Percentiles rank a stretch among this genome's conserved stretches.
These are phyloP conservation scores for Symbiodinium pilosum DNA, from an alignment of 73 alveolate species.

Conservation along the genomic window DNA sequence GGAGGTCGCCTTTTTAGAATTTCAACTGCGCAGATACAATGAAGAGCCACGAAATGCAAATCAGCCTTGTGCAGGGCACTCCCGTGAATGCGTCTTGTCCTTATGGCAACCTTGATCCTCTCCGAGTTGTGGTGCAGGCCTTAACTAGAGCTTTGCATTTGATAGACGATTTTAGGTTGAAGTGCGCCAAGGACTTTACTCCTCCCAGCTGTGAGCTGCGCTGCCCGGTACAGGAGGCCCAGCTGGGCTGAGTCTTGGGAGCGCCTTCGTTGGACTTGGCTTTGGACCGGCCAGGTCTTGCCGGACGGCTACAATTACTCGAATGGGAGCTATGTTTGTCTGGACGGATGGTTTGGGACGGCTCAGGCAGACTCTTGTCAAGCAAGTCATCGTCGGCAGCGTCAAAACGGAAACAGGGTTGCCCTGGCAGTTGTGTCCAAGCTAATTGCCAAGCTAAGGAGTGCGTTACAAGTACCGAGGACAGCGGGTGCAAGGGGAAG, in stretches of 20 bases:
- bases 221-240: slow-evolving; percentile 41
- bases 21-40: too few species aligned
- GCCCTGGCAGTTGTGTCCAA: not conserved
- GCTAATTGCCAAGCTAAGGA: slow-evolving; percentile 3
- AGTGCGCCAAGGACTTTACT: slow-evolving; percentile 18
- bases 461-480: slow-evolving; percentile 38
- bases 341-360: slow-evolving; percentile 58
- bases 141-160: not conserved
- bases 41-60: not conserved
- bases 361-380: not conserved
- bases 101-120: slow-evolving; percentile 53
- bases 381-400: not conserved
- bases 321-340: slow-evolving; percentile 53
- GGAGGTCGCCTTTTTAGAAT: too few species aligned
- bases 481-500: not conserved
- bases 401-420: too few species aligned
- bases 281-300: slow-evolving; percentile 38
- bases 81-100: slow-evolving; percentile 61
- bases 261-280: too few species aligned
- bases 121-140: slow-evolving; percentile 35
- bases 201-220: slow-evolving; percentile 65
- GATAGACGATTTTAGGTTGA: not conserved
- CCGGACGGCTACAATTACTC: slow-evolving; percentile 87
- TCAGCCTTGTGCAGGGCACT: slow-evolving; percentile 10
- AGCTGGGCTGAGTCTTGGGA: too few species aligned